Base-by-base conservation (phyloP, 192 early-diverging fungal genomes). In the Dissophora ornata region DNA sequence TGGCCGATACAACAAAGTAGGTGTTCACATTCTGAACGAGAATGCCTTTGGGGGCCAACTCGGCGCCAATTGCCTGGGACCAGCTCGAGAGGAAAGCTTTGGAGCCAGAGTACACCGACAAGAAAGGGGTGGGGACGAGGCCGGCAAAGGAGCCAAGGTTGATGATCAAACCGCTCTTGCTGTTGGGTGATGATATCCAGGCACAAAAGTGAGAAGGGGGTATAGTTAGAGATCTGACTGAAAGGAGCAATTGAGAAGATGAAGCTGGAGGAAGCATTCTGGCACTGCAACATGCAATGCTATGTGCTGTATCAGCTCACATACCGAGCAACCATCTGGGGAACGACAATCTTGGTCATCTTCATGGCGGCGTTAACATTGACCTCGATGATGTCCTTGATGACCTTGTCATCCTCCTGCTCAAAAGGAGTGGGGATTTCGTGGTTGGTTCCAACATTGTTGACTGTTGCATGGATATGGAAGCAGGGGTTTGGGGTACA, bases 391-490 rank as follows among this genome's bases (percentile, higher is more conserved):
- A 99, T 93, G 36, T 81, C 77, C 22, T 93, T 70, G 32, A 93
- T 82, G 4, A 87, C 65, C 51, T 85, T 78, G 53, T 87, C 82
- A 26, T 63, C 60, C 69, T 95, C 92, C 47, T 97, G 90, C 79
- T 87, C 85, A 79, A 96, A 95, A 16, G 92, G 85, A 45, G 90
- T 93, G 49, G 97, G 96, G 75, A 95, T 88, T 41, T 93, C 94
- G 69, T 98, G 95, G 81, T 91, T 95, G 29, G 92, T 87, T 41
- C 90, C 97, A 32, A 97, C 97, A 80, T 99, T 99, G 85, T 99
- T 99, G 45, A 97, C 88, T 80, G 92, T 80, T 24, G 33, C 6
- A 13, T 38, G 36, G 36, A 38, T 38, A 13, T n/a, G n/a, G n/a
- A n/a, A n/a, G 13, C 36, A 36, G 4, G 41, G 11, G 22, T n/a